Evolutionary conservation across 1,139 yeast genomes (phyloP).

Genomic region (Torulaspora globosa): DNA sequence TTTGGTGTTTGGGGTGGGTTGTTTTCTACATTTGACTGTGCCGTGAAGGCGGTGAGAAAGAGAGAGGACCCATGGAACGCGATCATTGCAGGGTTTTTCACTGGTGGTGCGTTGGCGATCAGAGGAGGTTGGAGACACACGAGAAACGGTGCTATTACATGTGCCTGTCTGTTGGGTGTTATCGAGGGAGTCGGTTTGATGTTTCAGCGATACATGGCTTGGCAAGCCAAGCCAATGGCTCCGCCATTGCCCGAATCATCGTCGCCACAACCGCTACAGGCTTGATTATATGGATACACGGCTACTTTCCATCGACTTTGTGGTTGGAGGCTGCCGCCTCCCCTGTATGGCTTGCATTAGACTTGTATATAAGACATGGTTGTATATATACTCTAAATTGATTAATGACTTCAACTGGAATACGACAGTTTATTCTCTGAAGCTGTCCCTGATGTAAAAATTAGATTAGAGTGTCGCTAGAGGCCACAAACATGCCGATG

Average conservation of each 20-base stretch:
- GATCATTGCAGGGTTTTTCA: constrained; percentile 94
- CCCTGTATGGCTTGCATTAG: constrained; percentile 12
- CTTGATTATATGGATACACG: constrained; percentile 16
- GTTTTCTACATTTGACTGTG: constrained; percentile 92
- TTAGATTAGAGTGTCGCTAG: not conserved
- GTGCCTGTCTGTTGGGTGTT: constrained; percentile 95
- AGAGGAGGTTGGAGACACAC: constrained; percentile 99
- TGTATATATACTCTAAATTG: constrained; percentile 7
- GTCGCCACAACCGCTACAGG: constrained; percentile 39
- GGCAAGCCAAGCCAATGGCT: constrained; percentile 76
- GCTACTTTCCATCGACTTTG: not conserved
- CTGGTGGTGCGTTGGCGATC: constrained; percentile 96
- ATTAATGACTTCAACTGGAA: constrained; percentile 9
- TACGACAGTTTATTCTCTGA: not conserved
- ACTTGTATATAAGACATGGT: constrained; percentile 18
- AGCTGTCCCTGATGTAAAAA: not conserved
- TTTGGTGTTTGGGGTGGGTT: constrained; percentile 99
- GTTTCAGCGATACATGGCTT: constrained; percentile 86
- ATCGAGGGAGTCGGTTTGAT: constrained; percentile 98
- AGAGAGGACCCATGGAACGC: constrained; percentile 99
- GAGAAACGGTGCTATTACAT: constrained; percentile 92
- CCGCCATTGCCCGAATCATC: constrained; percentile 63
- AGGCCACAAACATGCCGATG: not conserved
- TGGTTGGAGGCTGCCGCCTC: not conserved
- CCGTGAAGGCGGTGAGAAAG: constrained; percentile 90